Percentiles rank a stretch among this genome's conserved stretches.
These are phyloP conservation scores for Kodamaea derodonti DNA, from an alignment of 1,139 yeast species.

Conservation along the genomic window DNA sequence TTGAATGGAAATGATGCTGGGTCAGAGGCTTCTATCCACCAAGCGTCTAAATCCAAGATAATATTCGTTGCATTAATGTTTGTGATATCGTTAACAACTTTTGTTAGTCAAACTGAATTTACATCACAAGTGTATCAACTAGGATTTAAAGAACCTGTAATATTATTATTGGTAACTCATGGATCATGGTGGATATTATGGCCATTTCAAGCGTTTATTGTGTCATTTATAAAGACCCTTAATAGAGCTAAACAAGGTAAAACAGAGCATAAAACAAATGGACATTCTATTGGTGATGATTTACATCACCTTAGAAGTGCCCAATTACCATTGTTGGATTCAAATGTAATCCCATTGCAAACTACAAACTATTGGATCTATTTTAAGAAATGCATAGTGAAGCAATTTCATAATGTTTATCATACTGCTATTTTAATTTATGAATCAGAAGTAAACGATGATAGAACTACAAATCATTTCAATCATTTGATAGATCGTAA, in stretches of 20 bases:
- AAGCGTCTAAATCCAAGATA: slow-evolving; percentile 33
- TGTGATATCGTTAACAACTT: slow-evolving; percentile 55
- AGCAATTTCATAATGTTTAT: slow-evolving; percentile 48
- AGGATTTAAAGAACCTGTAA: slow-evolving; percentile 66
- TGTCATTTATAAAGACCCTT: slow-evolving; percentile 44
- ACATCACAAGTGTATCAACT: slow-evolving; percentile 66
- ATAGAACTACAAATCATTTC: slow-evolving; percentile 33
- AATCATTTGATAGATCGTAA: slow-evolving; percentile 36
- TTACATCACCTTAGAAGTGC: slow-evolving; percentile 6
- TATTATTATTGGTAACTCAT: slow-evolving; percentile 67
- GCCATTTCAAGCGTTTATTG: slow-evolving; percentile 62
- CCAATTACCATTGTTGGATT: slow-evolving; percentile 22
- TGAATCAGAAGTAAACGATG: slow-evolving; percentile 37
- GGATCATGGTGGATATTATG: slow-evolving; percentile 75
- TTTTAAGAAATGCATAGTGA: slow-evolving; percentile 39
- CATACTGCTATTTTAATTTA: slow-evolving; percentile 50
- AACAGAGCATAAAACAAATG: neutral
- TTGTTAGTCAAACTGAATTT: slow-evolving; percentile 76
- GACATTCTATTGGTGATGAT: slow-evolving; percentile 9
- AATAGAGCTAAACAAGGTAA: slow-evolving; percentile 18
- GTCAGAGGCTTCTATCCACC: slow-evolving; percentile 11
- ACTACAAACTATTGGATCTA: slow-evolving; percentile 23
- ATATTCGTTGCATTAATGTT: slow-evolving; percentile 56
- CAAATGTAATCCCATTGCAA: slow-evolving; percentile 17
- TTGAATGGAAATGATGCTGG: slow-evolving; percentile 9